A percentile compares a stretch with the other conserved stretches of the same genome.
phyloP scores from a whole-genome alignment of 345 rosid genomes.

The Linum trigynum region DNA sequence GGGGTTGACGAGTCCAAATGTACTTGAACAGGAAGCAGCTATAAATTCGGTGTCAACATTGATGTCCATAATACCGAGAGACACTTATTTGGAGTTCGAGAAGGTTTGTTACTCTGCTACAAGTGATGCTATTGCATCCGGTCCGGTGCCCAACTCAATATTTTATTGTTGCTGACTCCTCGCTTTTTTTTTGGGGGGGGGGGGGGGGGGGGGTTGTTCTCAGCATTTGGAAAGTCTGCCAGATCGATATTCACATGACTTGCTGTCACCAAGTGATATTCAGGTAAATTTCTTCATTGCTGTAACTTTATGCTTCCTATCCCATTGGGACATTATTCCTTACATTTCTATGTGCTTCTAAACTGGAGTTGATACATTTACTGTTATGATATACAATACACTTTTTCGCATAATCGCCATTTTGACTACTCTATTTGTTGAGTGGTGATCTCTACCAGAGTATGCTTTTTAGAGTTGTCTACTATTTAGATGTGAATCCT shows the following conservation, averaged over 20 bases:
- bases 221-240: slow-evolving; percentile 68
- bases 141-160: background rate
- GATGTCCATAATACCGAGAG: slow-evolving; percentile 69
- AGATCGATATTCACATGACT: slow-evolving; percentile 62
- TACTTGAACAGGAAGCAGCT: slow-evolving; percentile 63
- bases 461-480: too few relatives aligned
- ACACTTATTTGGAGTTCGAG: slow-evolving; percentile 59
- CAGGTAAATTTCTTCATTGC: slow-evolving; percentile 30
- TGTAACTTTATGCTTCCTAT: background rate
- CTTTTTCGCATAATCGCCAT: too few relatives aligned
- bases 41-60: slow-evolving; percentile 57
- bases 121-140: background rate
- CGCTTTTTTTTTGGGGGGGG: slow-evolving; percentile 7
- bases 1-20: slow-evolving; percentile 70
- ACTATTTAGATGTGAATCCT: too few relatives aligned
- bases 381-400: too few relatives aligned
- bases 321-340: background rate
- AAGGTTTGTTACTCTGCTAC: slow-evolving; percentile 34
- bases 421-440: too few relatives aligned
- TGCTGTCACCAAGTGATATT: slow-evolving; percentile 69
- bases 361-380: too few relatives aligned
- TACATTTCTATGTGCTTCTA: background rate
- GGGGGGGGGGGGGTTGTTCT: background rate
- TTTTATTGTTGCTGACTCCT: slow-evolving; percentile 15
- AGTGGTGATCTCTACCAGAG: too few relatives aligned